Conservation (phyloP, 2,329 filamentous ascomycete genomes). For the Juglanconis oblonga region DNA sequence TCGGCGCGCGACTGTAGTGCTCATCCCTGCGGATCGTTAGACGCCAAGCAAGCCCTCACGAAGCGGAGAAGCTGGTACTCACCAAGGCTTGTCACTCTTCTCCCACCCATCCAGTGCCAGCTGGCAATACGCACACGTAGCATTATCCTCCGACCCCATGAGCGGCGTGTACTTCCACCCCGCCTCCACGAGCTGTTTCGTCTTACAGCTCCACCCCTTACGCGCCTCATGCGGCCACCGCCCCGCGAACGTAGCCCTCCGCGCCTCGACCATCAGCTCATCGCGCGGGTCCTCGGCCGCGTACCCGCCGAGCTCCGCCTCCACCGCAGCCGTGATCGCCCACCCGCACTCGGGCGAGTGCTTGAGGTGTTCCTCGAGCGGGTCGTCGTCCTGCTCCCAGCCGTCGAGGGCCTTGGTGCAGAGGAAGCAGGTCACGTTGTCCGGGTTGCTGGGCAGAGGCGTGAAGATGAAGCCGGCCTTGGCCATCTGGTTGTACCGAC, state of each 20-base stretch:
- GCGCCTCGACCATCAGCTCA: slow-evolving; percentile 69
- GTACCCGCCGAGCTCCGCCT: slow-evolving; percentile 60
- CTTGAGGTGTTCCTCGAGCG: slow-evolving; percentile 79
- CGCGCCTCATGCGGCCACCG: slow-evolving; percentile 89
- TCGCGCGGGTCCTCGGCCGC: slow-evolving; percentile 71
- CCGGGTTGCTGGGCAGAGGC: slow-evolving; percentile 69
- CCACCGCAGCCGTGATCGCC: slow-evolving; percentile 69
- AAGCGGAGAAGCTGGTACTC: slow-evolving; percentile 33
- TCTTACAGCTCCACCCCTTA: slow-evolving; percentile 85
- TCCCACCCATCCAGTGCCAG: slow-evolving; percentile 94
- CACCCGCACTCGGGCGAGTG: slow-evolving; percentile 83
- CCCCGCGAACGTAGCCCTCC: slow-evolving; percentile 78
- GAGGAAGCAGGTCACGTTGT: slow-evolving; percentile 88
- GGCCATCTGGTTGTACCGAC: slow-evolving; percentile 62
- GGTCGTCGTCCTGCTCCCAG: slow-evolving; percentile 86
- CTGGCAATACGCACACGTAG: slow-evolving; percentile 87
- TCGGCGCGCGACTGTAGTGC: slow-evolving; percentile 73
- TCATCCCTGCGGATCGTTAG: slow-evolving; percentile 63
- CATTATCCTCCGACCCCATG: slow-evolving; percentile 79
- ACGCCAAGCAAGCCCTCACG: neutral
- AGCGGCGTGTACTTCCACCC: slow-evolving; percentile 94
- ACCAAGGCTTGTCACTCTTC: slow-evolving; percentile 83
- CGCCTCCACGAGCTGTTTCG: slow-evolving; percentile 84
- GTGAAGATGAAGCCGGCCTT: slow-evolving; percentile 88
- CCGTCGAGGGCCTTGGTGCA: slow-evolving; percentile 83